phyloP scores from a whole-genome alignment of 139 green algal species.

The Klebsormidium nitens region DNA sequence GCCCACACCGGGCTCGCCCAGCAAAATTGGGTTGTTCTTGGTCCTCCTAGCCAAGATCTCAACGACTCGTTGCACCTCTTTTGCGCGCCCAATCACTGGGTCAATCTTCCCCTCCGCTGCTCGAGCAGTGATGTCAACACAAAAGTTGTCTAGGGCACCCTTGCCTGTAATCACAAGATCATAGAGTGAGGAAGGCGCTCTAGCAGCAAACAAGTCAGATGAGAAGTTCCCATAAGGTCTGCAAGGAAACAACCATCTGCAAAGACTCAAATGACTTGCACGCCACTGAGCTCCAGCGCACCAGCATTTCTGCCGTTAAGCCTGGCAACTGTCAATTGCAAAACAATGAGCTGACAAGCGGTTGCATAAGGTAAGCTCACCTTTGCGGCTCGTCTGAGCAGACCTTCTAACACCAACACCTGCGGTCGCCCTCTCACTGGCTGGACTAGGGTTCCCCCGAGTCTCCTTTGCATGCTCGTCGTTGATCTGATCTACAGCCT shows the following conservation, averaged over 20 bases:
- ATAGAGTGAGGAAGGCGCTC: background rate
- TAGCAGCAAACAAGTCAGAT: background rate
- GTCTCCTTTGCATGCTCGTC: constrained; percentile 38
- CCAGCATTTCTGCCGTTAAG: too few relatives aligned
- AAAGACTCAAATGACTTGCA: too few relatives aligned
- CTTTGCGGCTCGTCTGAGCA: too few relatives aligned
- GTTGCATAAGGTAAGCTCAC: too few relatives aligned
- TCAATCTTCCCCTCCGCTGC: constrained; percentile 71
- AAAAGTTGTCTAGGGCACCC: constrained; percentile 74
- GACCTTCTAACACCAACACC: background rate
- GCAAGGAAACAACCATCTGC: too few relatives aligned
- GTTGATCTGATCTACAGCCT: constrained; percentile 20
- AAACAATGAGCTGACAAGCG: too few relatives aligned
- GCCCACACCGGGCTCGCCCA: constrained; percentile 87
- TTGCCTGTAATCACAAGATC: constrained; percentile 8
- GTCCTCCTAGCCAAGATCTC: constrained; percentile 88
- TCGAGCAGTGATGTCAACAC: constrained; percentile 75
- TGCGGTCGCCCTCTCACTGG: background rate
- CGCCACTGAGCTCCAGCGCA: too few relatives aligned
- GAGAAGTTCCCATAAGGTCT: too few relatives aligned
- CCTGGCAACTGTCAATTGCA: too few relatives aligned
- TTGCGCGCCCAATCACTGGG: constrained; percentile 82
- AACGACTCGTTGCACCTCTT: constrained; percentile 77
- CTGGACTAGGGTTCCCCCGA: constrained; percentile 7
- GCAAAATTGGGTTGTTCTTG: constrained; percentile 98